Evolutionary conservation across 2,329 filamentous ascomycete genomes (phyloP).

Genomic region (Pseudogymnoascus sp.): DNA sequence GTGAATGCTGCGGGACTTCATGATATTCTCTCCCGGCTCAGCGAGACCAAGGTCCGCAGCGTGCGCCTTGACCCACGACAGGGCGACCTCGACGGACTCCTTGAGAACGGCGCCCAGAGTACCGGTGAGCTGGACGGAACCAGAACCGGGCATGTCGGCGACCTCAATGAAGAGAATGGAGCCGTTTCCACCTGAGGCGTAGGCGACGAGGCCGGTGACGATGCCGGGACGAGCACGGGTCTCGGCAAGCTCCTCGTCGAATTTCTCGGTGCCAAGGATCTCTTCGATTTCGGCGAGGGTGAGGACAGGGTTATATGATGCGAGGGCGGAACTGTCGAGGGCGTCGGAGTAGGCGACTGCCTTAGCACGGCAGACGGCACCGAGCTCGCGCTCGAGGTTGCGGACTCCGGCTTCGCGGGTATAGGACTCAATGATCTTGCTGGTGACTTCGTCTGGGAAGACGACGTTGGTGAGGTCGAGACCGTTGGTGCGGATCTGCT

Average conservation of each 20-base stretch:
- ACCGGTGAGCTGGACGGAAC: slow-evolving; percentile 87
- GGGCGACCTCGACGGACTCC: slow-evolving; percentile 90
- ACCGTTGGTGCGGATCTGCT: slow-evolving; percentile 88
- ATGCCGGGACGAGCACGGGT: slow-evolving; percentile 76
- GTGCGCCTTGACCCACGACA: slow-evolving; percentile 96
- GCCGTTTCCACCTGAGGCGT: slow-evolving; percentile 84
- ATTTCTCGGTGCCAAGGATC: slow-evolving; percentile 87
- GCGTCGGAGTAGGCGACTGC: slow-evolving; percentile 92
- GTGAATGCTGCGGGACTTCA: slow-evolving; percentile 89
- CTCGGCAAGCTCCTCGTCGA: slow-evolving; percentile 91
- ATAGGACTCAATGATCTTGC: slow-evolving; percentile 93
- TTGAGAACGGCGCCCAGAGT: slow-evolving; percentile 96
- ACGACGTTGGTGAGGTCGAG: slow-evolving; percentile 65
- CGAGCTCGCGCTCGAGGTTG: slow-evolving; percentile 91
- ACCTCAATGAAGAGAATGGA: slow-evolving; percentile 98
- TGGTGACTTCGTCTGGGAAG: slow-evolving; percentile 75
- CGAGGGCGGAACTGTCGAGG: slow-evolving; percentile 58
- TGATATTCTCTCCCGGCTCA: slow-evolving; percentile 77
- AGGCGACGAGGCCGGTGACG: slow-evolving; percentile 92
- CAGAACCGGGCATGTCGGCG: slow-evolving; percentile 89
- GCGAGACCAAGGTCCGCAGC: slow-evolving; percentile 85
- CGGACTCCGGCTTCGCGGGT: slow-evolving; percentile 94
- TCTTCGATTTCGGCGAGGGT: slow-evolving; percentile 75
- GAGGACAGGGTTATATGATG: slow-evolving; percentile 65
- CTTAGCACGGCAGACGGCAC: slow-evolving; percentile 87